Base-by-base conservation (phyloP, 305 asterid genomes). In the Fraxinus paxiana region DNA sequence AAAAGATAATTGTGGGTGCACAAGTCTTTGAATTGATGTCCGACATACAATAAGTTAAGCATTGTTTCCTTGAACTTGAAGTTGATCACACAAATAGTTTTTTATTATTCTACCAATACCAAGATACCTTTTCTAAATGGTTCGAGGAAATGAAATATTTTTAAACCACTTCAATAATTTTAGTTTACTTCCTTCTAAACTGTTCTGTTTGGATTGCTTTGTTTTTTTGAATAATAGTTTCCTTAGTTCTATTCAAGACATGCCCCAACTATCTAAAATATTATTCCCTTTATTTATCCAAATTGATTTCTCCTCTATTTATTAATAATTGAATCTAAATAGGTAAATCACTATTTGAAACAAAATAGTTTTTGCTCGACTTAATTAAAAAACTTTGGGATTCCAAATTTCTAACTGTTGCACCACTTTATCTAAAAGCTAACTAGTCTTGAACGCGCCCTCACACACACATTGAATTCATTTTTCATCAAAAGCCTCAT, bases 1-100 rank as follows among this genome's bases (percentile, higher is more conserved):
- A 13, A 76, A 80, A 48, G 75, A 79, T 82, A 77, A 9, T 67
- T 79, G 61, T 71, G 78, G 10, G 34, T 54, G 15, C 54, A 15
- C 24, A 15, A 70, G 26, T 28, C 20, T 6, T 69, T 69, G 13
- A 63, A 63, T 63, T 63, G 31, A 63, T 24, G 17, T 65, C 35
- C 7, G 17, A 63, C 31, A 2, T 8, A 26, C 33, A 63, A 63
- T 33, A 63, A 22, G 17, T 9, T 18, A 59, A 59, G 31, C 70
- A 28, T 26, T 26, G 34, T 63, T 24, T 65, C 73, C 35, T 26
- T 63, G 0, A 63, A 24, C 17, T 63, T 24, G 73, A 26, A 63
- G 72, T 65, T 65, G 73, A 65, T 26, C 73, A 12, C 35, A 26
- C 18, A 20, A 56, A 24, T 65, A 26, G 73, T 65, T 65, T 65